Evolutionary conservation across 306 rosid genomes (phyloP).

Genomic region (Gastrolobium villosum): DNA sequence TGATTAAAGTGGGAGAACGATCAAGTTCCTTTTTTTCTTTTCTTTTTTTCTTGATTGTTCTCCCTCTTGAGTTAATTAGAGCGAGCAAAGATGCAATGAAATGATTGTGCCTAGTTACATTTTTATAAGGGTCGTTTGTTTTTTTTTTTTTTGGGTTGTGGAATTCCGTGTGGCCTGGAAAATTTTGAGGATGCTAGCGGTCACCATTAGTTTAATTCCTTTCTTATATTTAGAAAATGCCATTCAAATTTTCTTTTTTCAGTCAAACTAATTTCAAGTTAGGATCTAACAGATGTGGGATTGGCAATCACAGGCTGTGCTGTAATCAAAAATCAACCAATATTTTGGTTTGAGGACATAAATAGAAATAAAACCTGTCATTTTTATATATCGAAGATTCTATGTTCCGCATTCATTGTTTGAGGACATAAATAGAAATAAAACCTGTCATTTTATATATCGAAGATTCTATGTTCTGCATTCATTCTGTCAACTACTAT

Average conservation of each 20-base stretch:
- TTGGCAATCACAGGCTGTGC: conserved; percentile 43
- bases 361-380: neutral
- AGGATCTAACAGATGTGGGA: conserved; percentile 33
- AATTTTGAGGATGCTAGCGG: conserved; percentile 44
- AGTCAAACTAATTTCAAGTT: neutral
- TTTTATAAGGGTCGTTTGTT: conserved; percentile 30
- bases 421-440: neutral
- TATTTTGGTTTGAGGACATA: neutral
- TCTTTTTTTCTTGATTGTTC: conserved; percentile 26
- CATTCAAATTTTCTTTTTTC: neutral
- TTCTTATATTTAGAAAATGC: conserved; percentile 36
- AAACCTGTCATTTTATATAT: neutral
- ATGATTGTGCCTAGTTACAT: neutral
- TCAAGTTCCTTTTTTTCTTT: neutral
- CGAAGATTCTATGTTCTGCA: neutral
- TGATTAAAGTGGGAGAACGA: conserved; percentile 30
- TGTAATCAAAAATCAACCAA: conserved; percentile 26
- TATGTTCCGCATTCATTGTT: neutral
- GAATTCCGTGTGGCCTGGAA: conserved; percentile 35
- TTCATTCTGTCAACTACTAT: neutral
- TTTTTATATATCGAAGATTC: neutral
- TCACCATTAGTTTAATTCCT: conserved; percentile 4
- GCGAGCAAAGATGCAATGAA: neutral
- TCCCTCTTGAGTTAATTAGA: neutral
- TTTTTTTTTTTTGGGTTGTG: neutral